A percentile compares a stretch with the other conserved stretches of the same genome.
Evolutionary conservation across 345 rosid genomes (phyloP).

Genomic region (Carallia pectinifolia): DNA sequence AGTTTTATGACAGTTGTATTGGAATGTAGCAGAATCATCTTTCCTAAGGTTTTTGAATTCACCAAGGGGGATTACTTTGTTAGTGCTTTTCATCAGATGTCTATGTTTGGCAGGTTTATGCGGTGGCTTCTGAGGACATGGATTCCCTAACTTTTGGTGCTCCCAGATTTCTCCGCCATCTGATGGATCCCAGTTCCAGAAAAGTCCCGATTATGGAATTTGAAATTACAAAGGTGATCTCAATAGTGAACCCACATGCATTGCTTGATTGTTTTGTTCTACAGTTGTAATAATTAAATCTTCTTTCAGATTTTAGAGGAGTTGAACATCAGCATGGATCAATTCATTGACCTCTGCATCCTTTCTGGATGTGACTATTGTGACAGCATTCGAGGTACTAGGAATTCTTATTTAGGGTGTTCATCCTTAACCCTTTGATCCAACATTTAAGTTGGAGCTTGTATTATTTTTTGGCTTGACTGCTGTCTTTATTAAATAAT

Average conservation of each 20-base stretch:
- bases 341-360: slow-evolving; percentile 90
- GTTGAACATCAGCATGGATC: slow-evolving; percentile 86
- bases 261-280: slow-evolving; percentile 10
- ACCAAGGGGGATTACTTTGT: not conserved
- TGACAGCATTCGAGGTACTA: slow-evolving; percentile 82
- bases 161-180: slow-evolving; percentile 88
- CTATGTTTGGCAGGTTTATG: slow-evolving; percentile 65
- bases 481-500: slow-evolving; percentile 1
- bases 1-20: not conserved
- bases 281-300: slow-evolving; percentile 14
- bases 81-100: not conserved
- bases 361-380: slow-evolving; percentile 98
- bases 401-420: too few species aligned
- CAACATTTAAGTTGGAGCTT: not conserved
- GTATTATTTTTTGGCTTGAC: not conserved
- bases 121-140: slow-evolving; percentile 99
- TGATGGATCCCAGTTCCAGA: slow-evolving; percentile 96
- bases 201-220: slow-evolving; percentile 94
- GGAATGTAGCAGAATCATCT: not conserved
- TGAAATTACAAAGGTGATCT: slow-evolving; percentile 68
- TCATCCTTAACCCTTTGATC: not conserved
- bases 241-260: not conserved
- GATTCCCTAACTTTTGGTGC: slow-evolving; percentile 97
- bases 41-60: not conserved
- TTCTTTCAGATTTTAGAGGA: slow-evolving; percentile 73